Evolutionary conservation across 2,329 filamentous ascomycete species (phyloP), one percentile per base, ranked within the genome.

Genomic region (Pseudogymnoascus sp.): DNA sequence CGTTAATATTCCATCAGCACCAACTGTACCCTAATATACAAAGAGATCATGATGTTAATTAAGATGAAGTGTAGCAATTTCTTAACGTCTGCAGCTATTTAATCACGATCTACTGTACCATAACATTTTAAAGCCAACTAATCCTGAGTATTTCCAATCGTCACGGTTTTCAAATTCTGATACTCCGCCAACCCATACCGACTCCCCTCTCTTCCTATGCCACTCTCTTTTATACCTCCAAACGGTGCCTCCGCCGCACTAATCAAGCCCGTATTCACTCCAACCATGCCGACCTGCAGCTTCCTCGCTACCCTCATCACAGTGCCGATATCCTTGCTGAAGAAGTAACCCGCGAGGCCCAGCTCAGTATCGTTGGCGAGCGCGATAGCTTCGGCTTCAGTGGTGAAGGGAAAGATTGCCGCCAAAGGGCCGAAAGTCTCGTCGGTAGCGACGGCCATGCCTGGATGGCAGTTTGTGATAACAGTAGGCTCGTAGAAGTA

Each of bases 141-240:
- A 46, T 46, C 41, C 41, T 46, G 41, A 26, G 41, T 46, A 46
- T 46, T 26, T 6, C 41, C 41, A 24, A 46, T 46, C 41, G 41
- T 46, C 41, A 88, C 78, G 72, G 82, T 89, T 81, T 93, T 93
- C 67, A 88, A 89, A 43, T 84, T 77, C 72, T 88, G 81, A 73
- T 91, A 93, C 76, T 93, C 90, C 12, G 86, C 84, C 66, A 92
- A 86, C 14, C 90, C 90, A 65, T 92, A 89, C 73, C 86, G 83
- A 66, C 87, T 89, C 7, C 90, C 90, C 75, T 95, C 91, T 50
- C 89, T 80, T 2, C 90, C 90, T 69, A 92, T 92, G 0, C 90
- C 90, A 69, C 86, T 90, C 77, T 92, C 81, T 77, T 95, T 95
- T 53, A 95, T 87, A 68, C 90, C 90, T 14, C 90, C 90, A 72